Base-by-base conservation (phyloP, 345 rosid species). In the Eucalyptus curtisii region DNA sequence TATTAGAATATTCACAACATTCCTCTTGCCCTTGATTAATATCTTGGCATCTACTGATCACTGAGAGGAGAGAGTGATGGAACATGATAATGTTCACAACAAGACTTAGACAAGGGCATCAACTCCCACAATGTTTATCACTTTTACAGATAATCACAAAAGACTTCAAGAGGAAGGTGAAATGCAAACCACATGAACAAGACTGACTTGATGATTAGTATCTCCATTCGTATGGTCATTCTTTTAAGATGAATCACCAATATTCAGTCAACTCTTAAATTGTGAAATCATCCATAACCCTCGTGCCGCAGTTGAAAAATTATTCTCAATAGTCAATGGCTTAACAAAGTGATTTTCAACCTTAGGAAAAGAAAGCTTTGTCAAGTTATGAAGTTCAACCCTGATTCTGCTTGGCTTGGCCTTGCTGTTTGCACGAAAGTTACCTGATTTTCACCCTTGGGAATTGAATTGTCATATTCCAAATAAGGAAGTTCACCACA, bases 381-480 rank as follows among this genome's bases (percentile, higher is more conserved):
- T 20, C 27, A 76, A 76, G 82, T 76, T 37, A 68, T 33, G 80
- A 68, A 33, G 44, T 37, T 76, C 82, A 20, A 76, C 47, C 47
- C 47, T 76, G 47, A 76, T 19, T 76, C 82, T 76, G 82, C 82
- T 76, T 76, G 82, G 47, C 82, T 37, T 20, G 45, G 82, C 45
- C 82, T 76, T 76, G 42, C 45, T 37, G 37, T 37, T 76, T 37
- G 45, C 82, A 76, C 3, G 4, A 50, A 64, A 53, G 45, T 86
- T 90, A 94, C 97, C 97, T 94, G 95, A 87, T 91, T 91, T 45
- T 91, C 95, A 89, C 90, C 91, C 88, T 90, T 92, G 79, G 93
- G 93, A 90, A 90, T 94, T 24, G 86, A 37, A 86, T 80, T 87
- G 66, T 94, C 92, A 88, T 91, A 88, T 71, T 89, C 91, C 68